Conservation (phyloP, 768 basidiomycete genomes). For the Gloeopeniophorella convolvens region DNA sequence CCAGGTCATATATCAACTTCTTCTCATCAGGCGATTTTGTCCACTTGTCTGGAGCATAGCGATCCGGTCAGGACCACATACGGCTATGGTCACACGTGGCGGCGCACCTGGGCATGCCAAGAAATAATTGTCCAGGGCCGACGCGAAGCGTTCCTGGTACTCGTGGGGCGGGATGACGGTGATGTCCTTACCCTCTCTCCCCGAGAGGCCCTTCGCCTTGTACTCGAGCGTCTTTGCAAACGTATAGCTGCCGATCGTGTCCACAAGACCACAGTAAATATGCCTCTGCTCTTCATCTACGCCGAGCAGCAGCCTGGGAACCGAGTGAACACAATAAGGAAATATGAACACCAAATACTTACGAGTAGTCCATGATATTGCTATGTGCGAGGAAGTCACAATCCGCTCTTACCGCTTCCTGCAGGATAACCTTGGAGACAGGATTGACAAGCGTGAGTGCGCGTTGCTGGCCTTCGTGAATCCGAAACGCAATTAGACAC, state of each 20-base stretch:
- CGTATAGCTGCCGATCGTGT: constrained; percentile 82
- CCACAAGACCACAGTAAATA: constrained; percentile 74
- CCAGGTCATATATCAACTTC: constrained; percentile 24
- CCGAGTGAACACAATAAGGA: background rate
- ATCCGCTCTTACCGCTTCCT: constrained; percentile 61
- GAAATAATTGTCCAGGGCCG: constrained; percentile 68
- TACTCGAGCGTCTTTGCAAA: constrained; percentile 85
- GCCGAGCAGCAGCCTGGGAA: constrained; percentile 58
- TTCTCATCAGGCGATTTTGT: constrained; percentile 31
- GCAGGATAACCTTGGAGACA: constrained; percentile 65
- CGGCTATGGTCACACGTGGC: too few relatives aligned
- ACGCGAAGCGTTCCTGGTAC: constrained; percentile 73
- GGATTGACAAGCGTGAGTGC: constrained; percentile 60
- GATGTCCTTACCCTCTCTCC: constrained; percentile 59
- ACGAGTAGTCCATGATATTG: constrained; percentile 89
- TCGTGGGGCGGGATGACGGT: constrained; percentile 77
- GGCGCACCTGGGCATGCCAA: constrained; percentile 62
- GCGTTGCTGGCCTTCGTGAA: constrained; percentile 61
- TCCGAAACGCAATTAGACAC: too few relatives aligned
- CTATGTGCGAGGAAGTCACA: constrained; percentile 67
- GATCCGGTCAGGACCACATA: background rate
- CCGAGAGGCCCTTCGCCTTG: constrained; percentile 63
- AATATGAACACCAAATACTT: constrained; percentile 25
- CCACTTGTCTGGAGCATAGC: constrained; percentile 31
- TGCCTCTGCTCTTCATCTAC: constrained; percentile 60